Base-by-base conservation (phyloP, 2,329 filamentous ascomycete species). In the Talaromyces sp. region DNA sequence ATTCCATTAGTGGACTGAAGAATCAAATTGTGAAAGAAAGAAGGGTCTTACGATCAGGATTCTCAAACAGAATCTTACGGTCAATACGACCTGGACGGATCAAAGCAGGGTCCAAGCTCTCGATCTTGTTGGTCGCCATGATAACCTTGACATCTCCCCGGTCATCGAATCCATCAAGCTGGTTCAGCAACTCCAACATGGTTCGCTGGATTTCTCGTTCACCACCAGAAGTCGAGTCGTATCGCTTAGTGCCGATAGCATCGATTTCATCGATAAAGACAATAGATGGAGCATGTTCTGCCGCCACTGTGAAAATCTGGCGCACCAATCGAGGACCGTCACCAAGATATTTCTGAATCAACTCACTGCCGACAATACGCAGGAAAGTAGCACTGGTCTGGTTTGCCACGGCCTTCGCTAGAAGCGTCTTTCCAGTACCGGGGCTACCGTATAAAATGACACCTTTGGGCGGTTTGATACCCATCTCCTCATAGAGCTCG, bases 111-210 rank as follows among this genome's bases (percentile, higher is more conserved):
- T 99, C 96, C 33, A 99, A 85, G 3, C 92, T 96, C 71, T 99
- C 96, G 71, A 99, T 99, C 87, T 99, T 99, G 88, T 99, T 99
- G 70, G 95, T 99, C 13, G 95, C 96, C 93, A 99, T 98, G 78
- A 99, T 94, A 67, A 99, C 95, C 84, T 99, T 99, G 80, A 99
- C 94, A 76, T 99, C 95, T 71, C 95, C 96, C 67, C 95, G 91
- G 79, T 99, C 96, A 76, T 99, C 95, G 81, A 99, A 99, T 73
- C 95, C 95, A 77, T 99, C 95, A 9, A 99, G 88, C 82, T 99
- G 95, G 81, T 99, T 99, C 48, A 99, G 88, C 63, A 99, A 87
- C 76, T 99, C 95, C 79, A 99, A 83, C 95, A 99, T 99, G 58
- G 95, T 99, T 78, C 95, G 89, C 82, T 99, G 95, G 45, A 99